Evolutionary conservation across 768 basidiomycete genomes (phyloP), one percentile per base, ranked within the genome.

Genomic region (Leccinum uliginosum): DNA sequence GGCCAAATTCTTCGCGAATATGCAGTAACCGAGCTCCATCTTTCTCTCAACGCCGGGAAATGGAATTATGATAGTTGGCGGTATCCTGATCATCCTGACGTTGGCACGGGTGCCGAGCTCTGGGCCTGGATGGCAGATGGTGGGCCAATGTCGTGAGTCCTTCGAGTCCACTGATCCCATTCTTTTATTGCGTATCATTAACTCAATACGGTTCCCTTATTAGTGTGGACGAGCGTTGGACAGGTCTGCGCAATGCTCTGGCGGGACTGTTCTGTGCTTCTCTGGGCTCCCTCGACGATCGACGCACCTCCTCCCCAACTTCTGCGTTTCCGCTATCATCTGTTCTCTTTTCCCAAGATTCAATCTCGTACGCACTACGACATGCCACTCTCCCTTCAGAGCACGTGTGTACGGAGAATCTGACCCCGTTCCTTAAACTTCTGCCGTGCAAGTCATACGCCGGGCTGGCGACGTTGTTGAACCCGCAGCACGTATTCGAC

Each of bases 221-320:
- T 63, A 93, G 90, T 21, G 74, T 88, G 29, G 87, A 91, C 59
- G 77, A 81, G 47, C 83, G 89, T 26, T 98, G 95, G 94, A 79
- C 80, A 57, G 87, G 86, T 8, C 80, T 97, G 4, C 85, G 93
- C 23, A 95, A 96, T 65, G 87, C 92, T 7, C 79, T 98, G 2
- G 88, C 93, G 0, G 97, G 97, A 19, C 76, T 98, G 4, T 98
- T 99, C 74, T 98, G 97, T 64, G 93, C 96, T 10, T 93, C 93
- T 4, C 79, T 98, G 0, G 91, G 87, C 14, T 82, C 84, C 46
- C 72, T 92, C 30, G 85, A 92, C 66, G 82, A 87, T 50, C 79
- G 85, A 43, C 84, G 86, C 45, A 94, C 90, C 3, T 89, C 86
- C 0, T 82, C 83, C 2, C 90, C 89, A 0, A 59, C 65, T 17